phyloP scores from a whole-genome alignment of 257 asterid genomes.

The Plantago ovata region DNA sequence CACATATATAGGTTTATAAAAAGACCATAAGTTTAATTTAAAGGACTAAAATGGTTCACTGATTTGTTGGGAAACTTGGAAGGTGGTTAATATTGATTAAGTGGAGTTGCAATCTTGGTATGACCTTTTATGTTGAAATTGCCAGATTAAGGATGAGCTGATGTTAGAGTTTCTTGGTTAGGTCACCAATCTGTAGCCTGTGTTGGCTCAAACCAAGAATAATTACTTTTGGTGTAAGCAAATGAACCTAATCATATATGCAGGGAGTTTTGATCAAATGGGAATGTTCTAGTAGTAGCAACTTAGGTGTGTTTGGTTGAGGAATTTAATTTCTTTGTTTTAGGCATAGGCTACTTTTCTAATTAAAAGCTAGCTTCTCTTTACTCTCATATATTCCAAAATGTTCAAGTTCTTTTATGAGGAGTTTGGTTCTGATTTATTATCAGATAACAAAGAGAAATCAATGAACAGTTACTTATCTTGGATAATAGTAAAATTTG shows the following conservation, averaged over 20 bases:
- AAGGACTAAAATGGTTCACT: neutral
- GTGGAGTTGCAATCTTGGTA: slow-evolving; percentile 37
- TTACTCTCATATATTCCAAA: no score
- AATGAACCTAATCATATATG: neutral
- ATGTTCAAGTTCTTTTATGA: no score
- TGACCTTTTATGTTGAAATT: slow-evolving; percentile 23
- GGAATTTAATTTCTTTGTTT: neutral
- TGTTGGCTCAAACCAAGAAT: slow-evolving; percentile 1
- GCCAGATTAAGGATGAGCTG: neutral
- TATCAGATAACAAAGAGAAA: no score
- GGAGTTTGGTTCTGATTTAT: no score
- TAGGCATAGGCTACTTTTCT: no score
- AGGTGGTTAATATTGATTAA: slow-evolving; percentile 5
- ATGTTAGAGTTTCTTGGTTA: neutral
- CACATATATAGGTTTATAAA: slow-evolving; percentile 19
- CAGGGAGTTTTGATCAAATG: neutral
- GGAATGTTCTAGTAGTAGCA: slow-evolving; percentile 3
- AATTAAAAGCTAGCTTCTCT: no score
- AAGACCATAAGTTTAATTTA: neutral
- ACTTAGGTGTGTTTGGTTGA: slow-evolving; percentile 3
- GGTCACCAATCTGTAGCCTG: slow-evolving; percentile 2
- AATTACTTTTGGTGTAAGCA: slow-evolving; percentile 4
- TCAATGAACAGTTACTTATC: no score
- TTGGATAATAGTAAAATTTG: no score
- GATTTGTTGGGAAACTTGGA: slow-evolving; percentile 29